A percentile compares a stretch with the other conserved stretches of the same genome.
Conservation (phyloP, 257 asterid species). For the Nemophila menziesii region DNA sequence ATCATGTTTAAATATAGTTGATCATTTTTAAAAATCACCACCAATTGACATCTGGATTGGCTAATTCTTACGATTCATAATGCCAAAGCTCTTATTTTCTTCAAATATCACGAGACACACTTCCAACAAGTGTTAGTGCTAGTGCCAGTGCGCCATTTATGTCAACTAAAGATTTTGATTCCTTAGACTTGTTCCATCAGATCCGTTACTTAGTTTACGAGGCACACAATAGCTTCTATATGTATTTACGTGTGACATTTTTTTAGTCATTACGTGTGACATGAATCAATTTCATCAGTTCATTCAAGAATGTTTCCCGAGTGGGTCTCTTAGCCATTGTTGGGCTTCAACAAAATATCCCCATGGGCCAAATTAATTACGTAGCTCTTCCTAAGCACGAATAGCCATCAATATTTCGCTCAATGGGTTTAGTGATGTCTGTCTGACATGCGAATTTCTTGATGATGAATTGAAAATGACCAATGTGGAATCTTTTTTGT, state of each 20-base stretch:
- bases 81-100: conserved; percentile 20
- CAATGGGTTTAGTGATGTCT: conserved; percentile 10
- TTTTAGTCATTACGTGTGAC: too few relatives aligned
- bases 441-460: conserved; percentile 19
- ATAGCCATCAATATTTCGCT: conserved; percentile 23
- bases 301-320: background rate
- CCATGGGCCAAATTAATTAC: background rate
- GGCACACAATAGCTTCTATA: background rate
- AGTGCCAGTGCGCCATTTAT: conserved; percentile 22
- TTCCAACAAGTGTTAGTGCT: too few relatives aligned
- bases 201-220: conserved; percentile 1
- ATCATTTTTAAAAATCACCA: conserved; percentile 4
- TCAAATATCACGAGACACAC: conserved; percentile 9
- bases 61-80: conserved; percentile 20
- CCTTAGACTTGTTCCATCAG: conserved; percentile 5
- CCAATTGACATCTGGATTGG: conserved; percentile 9
- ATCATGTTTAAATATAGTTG: conserved; percentile 1
- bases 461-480: conserved; percentile 29
- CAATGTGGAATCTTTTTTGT: conserved; percentile 43
- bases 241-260: background rate
- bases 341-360: background rate
- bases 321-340: background rate
- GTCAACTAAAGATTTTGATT: conserved; percentile 18
- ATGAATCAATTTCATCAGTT: conserved; percentile 4
- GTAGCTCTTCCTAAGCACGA: conserved; percentile 15